phyloP scores from a whole-genome alignment of 805 yeast genomes.

The Teunomyces stri region DNA sequence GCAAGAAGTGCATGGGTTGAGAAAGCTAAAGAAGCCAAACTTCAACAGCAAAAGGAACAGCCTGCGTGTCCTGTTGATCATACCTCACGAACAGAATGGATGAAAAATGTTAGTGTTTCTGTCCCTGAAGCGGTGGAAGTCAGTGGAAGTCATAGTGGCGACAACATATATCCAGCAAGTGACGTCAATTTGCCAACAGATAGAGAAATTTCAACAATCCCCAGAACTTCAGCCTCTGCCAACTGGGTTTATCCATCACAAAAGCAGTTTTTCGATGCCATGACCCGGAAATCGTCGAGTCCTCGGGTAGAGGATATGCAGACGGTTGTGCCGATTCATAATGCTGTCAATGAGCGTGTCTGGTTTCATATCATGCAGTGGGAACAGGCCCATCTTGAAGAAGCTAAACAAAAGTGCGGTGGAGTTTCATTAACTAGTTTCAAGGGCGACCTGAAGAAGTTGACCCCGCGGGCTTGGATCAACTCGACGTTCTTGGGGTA shows the following conservation, averaged over 20 bases:
- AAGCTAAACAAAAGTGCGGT: slow-evolving; percentile 55
- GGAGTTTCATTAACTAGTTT: slow-evolving; percentile 83
- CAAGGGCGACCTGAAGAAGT: slow-evolving; percentile 80
- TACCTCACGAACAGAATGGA: slow-evolving; percentile 58
- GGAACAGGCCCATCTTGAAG: slow-evolving; percentile 65
- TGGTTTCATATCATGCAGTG: slow-evolving; percentile 83
- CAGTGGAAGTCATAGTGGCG: neutral
- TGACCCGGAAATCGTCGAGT: slow-evolving; percentile 86
- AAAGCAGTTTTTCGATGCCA: slow-evolving; percentile 90
- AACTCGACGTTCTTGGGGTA: slow-evolving; percentile 66
- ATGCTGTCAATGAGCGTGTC: slow-evolving; percentile 88
- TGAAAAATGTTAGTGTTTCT: slow-evolving; percentile 29
- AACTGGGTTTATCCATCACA: slow-evolving; percentile 97
- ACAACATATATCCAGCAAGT: neutral
- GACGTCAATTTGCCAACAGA: slow-evolving; percentile 56
- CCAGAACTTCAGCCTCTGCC: slow-evolving; percentile 57
- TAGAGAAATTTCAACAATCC: slow-evolving; percentile 77
- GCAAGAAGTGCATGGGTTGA: slow-evolving; percentile 33
- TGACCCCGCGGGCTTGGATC: slow-evolving; percentile 82
- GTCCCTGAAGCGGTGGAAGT: slow-evolving; percentile 44
- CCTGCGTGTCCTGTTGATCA: slow-evolving; percentile 70
- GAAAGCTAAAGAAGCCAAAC: slow-evolving; percentile 7
- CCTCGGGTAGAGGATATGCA: slow-evolving; percentile 83
- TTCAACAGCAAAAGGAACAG: slow-evolving; percentile 10
- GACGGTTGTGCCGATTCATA: slow-evolving; percentile 90